These are phyloP conservation scores for Sclerotinia glacialis DNA, from an alignment of 2,329 filamentous ascomycete genomes.

Conservation along the genomic window DNA sequence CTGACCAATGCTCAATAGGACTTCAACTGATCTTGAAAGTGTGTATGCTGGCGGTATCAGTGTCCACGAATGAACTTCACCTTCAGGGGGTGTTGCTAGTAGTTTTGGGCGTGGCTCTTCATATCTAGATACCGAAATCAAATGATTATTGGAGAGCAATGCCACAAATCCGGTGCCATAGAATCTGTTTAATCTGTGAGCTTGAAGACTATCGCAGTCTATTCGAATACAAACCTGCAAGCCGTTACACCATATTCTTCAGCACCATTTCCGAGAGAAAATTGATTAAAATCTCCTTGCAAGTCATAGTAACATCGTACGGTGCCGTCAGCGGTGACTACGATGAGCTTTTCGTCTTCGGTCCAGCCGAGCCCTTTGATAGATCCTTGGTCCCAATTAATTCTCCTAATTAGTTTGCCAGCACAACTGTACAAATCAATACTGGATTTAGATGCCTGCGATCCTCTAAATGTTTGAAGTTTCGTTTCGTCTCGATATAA, in stretches of 20 bases:
- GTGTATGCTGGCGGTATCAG: slow-evolving; percentile 85
- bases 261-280: slow-evolving; percentile 83
- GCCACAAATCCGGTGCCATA: slow-evolving; percentile 92
- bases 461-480: slow-evolving; percentile 72
- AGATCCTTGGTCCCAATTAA: slow-evolving; percentile 86
- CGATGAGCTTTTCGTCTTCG: slow-evolving; percentile 86
- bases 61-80: slow-evolving; percentile 81
- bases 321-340: slow-evolving; percentile 84
- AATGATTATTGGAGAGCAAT: slow-evolving; percentile 79
- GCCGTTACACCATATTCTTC: slow-evolving; percentile 83
- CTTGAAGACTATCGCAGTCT: too few relatives aligned
- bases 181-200: slow-evolving; percentile 50
- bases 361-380: slow-evolving; percentile 94
- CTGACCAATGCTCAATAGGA: slow-evolving; percentile 77
- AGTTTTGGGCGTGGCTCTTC: slow-evolving; percentile 84
- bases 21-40: slow-evolving; percentile 88
- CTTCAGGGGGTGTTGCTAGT: slow-evolving; percentile 72
- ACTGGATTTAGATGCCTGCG: slow-evolving; percentile 69
- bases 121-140: slow-evolving; percentile 86
- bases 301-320: slow-evolving; percentile 85
- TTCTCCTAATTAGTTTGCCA: slow-evolving; percentile 79
- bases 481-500: slow-evolving; percentile 87
- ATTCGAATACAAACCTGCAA: slow-evolving; percentile 63
- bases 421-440: slow-evolving; percentile 95
- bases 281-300: slow-evolving; percentile 93